Evolutionary conservation across 495 filamentous ascomycete species (phyloP).

Genomic region (Amniculicola lignicola): DNA sequence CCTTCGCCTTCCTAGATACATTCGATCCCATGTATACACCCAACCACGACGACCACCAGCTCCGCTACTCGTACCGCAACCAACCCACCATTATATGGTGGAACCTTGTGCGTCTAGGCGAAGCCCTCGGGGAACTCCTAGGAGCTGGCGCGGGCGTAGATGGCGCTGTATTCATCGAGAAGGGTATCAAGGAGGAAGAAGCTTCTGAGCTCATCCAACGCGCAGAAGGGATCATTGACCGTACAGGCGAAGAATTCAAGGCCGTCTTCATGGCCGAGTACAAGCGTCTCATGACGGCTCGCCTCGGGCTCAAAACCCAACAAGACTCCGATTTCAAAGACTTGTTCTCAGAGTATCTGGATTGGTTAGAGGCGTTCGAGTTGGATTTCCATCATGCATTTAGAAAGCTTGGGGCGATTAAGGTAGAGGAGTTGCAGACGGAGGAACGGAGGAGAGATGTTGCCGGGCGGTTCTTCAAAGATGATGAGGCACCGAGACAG

Average conservation of each 20-base stretch:
- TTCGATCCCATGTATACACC: slow-evolving; percentile 94
- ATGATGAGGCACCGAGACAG: slow-evolving; percentile 50
- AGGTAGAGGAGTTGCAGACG: slow-evolving; percentile 56
- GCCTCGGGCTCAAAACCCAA: slow-evolving; percentile 67
- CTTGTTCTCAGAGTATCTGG: slow-evolving; percentile 75
- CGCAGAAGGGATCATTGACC: slow-evolving; percentile 76
- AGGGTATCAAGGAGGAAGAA: slow-evolving; percentile 66
- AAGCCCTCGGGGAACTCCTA: slow-evolving; percentile 84
- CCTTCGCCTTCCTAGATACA: slow-evolving; percentile 93
- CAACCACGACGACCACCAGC: slow-evolving; percentile 87
- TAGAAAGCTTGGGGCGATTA: slow-evolving; percentile 63
- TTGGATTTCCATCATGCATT: slow-evolving; percentile 94
- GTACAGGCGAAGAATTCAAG: slow-evolving; percentile 79
- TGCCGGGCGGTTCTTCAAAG: slow-evolving; percentile 68
- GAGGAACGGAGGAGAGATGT: slow-evolving; percentile 55
- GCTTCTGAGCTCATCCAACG: slow-evolving; percentile 67
- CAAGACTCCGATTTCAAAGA: slow-evolving; percentile 71
- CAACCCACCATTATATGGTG: slow-evolving; percentile 97
- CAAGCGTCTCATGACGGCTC: slow-evolving; percentile 70
- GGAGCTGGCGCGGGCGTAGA: slow-evolving; percentile 69
- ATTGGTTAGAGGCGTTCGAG: slow-evolving; percentile 72
- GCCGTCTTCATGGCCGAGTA: slow-evolving; percentile 82
- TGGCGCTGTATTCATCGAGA: slow-evolving; percentile 60
- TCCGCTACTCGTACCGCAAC: slow-evolving; percentile 88
- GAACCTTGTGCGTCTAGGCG: slow-evolving; percentile 91